phyloP scores from a whole-genome alignment of 139 green algal species.

The Pleodorina starrii region DNA sequence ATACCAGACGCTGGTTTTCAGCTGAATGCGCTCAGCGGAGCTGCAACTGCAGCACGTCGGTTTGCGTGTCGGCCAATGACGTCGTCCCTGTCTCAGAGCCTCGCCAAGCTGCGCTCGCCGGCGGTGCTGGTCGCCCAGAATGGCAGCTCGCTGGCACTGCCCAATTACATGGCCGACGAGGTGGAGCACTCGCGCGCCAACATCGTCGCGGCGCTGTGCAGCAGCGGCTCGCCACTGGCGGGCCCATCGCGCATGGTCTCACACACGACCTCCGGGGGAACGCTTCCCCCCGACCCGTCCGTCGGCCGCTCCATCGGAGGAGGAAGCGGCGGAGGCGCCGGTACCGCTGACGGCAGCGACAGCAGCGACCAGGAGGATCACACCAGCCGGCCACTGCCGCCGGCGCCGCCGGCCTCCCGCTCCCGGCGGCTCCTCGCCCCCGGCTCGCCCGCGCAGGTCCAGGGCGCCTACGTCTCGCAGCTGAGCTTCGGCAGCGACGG shows the following conservation, averaged over 20 bases:
- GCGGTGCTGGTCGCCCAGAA: conserved; percentile 28
- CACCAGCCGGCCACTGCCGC: not conserved
- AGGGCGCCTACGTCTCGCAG: too few relatives aligned
- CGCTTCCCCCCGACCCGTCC: too few relatives aligned
- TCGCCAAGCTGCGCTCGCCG: conserved; percentile 7
- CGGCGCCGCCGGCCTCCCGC: not conserved
- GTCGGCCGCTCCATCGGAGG: not conserved
- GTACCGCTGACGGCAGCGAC: not conserved
- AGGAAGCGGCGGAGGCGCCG: too few relatives aligned
- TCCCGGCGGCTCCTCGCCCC: too few relatives aligned
- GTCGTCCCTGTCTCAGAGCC: not conserved
- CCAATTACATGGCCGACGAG: conserved; percentile 39
- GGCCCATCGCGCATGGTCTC: not conserved
- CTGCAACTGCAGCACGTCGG: not conserved
- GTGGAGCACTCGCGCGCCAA: conserved; percentile 22
- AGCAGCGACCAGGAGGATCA: not conserved
- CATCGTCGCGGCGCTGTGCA: not conserved
- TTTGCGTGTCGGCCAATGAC: not conserved
- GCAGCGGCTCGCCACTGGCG: not conserved
- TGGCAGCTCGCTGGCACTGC: not conserved
- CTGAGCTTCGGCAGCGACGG: too few relatives aligned
- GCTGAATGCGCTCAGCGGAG: not conserved
- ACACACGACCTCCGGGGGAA: not conserved
- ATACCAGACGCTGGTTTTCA: too few relatives aligned
- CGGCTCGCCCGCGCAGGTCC: too few relatives aligned